phyloP scores from a whole-genome alignment of 768 basidiomycete genomes.

The Boletellus ananas region DNA sequence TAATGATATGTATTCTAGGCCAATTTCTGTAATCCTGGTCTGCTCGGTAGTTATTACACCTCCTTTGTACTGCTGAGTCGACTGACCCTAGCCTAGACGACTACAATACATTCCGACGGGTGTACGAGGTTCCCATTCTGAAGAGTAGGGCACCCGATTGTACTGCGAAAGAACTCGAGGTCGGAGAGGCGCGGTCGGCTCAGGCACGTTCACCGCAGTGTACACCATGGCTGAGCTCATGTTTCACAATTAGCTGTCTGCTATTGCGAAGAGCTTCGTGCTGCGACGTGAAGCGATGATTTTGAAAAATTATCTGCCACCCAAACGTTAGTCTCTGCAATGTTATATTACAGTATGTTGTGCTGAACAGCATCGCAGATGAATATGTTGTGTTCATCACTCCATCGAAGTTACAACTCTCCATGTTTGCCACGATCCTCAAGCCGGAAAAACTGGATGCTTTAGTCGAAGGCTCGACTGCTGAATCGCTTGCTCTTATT shows the following conservation, averaged over 20 bases:
- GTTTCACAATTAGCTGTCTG: conserved; percentile 47
- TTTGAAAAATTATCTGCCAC: conserved; percentile 80
- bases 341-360: background rate
- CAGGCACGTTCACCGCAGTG: conserved; percentile 46
- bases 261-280: conserved; percentile 84
- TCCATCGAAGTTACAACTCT: conserved; percentile 78
- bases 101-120: conserved; percentile 67
- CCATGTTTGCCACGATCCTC: conserved; percentile 75
- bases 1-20: conserved; percentile 43
- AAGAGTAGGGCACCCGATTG: conserved; percentile 80
- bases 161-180: conserved; percentile 63
- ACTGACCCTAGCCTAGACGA: conserved; percentile 48
- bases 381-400: conserved; percentile 98
- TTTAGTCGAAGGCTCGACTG: conserved; percentile 66
- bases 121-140: conserved; percentile 86
- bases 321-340: conserved; percentile 63
- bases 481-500: conserved; percentile 77
- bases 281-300: conserved; percentile 84
- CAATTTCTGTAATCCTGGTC: conserved; percentile 91
- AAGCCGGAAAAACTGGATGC: conserved; percentile 65
- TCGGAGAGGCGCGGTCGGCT: conserved; percentile 73
- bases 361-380: conserved; percentile 43
- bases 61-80: background rate
- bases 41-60: conserved; percentile 55
- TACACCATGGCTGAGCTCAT: background rate